These are phyloP conservation scores for Diaporthe longicolla DNA, from an alignment of 2,329 filamentous ascomycete species.

Conservation along the genomic window DNA sequence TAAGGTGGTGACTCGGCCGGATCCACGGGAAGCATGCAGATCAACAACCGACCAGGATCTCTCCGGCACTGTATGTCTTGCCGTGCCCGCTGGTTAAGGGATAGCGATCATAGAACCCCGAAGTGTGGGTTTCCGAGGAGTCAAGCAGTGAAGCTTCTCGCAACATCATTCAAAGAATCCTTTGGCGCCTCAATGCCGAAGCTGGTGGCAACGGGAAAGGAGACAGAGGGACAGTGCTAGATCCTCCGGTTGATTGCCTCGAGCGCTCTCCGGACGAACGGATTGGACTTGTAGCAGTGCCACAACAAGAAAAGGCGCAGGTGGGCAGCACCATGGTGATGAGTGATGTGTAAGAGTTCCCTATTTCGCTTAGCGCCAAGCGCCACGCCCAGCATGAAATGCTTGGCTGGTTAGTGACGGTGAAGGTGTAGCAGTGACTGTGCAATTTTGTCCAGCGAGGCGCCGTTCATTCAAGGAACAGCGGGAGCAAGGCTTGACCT, in stretches of 20 bases:
- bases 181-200: not conserved
- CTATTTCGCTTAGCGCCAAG: not conserved
- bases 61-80: not conserved
- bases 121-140: not conserved
- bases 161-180: not conserved
- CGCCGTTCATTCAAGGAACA: not conserved
- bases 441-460: not conserved
- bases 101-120: not conserved
- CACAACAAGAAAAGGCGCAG: slow-evolving; percentile 4
- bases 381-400: slow-evolving; percentile 15
- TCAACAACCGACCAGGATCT: slow-evolving; percentile 16
- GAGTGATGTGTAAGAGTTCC: slow-evolving; percentile 7
- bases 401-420: slow-evolving; percentile 20
- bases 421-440: slow-evolving; percentile 7
- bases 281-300: slow-evolving; percentile 14
- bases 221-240: not conserved
- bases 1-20: slow-evolving; percentile 8
- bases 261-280: slow-evolving; percentile 4
- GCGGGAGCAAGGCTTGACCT: slow-evolving; percentile 28
- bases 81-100: not conserved
- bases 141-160: not conserved
- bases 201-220: not conserved
- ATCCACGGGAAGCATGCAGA: slow-evolving; percentile 25
- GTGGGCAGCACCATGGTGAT: not conserved
- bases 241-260: slow-evolving; percentile 16